Evolutionary conservation across 169 alveolate species (phyloP).

Genomic region (Blepharisma undulans): DNA sequence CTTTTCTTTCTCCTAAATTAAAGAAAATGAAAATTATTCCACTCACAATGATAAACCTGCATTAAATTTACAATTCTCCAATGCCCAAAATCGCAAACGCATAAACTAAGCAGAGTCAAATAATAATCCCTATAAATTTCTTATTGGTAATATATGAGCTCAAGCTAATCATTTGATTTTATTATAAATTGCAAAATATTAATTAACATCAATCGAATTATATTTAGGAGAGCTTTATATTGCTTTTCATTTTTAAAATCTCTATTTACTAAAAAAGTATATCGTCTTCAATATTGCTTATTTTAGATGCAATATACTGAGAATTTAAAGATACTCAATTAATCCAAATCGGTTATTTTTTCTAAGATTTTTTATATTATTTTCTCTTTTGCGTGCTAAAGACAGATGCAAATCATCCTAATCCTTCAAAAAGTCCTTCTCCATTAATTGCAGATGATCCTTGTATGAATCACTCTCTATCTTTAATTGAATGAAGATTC

Average conservation of each 20-base stretch:
- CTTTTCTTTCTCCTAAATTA: slow-evolving; percentile 32
- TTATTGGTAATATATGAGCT: not conserved
- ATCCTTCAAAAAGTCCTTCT: slow-evolving; percentile 98
- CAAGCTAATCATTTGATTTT: not conserved
- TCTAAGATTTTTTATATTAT: too few relatives aligned
- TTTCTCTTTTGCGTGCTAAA: not conserved
- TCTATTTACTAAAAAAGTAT: not conserved
- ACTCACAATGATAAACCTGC: not conserved
- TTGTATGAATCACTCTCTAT: slow-evolving; percentile 94
- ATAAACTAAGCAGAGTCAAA: not conserved
- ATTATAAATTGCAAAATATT: not conserved
- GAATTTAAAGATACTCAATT: too few relatives aligned
- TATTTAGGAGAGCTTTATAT: not conserved
- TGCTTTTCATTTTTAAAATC: not conserved
- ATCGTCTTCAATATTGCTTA: not conserved
- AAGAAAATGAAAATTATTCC: slow-evolving; percentile 12
- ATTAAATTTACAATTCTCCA: slow-evolving; percentile 3
- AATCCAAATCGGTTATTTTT: too few relatives aligned
- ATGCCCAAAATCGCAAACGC: not conserved
- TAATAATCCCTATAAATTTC: not conserved
- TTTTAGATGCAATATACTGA: too few relatives aligned
- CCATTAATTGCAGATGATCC: slow-evolving; percentile 99
- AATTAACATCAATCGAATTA: too few relatives aligned
- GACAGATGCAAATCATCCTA: slow-evolving; percentile 92
- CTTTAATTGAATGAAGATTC: slow-evolving; percentile 89